These are phyloP conservation scores for Mikania micrantha DNA, from an alignment of 129 eudicot species.

Conservation along the genomic window DNA sequence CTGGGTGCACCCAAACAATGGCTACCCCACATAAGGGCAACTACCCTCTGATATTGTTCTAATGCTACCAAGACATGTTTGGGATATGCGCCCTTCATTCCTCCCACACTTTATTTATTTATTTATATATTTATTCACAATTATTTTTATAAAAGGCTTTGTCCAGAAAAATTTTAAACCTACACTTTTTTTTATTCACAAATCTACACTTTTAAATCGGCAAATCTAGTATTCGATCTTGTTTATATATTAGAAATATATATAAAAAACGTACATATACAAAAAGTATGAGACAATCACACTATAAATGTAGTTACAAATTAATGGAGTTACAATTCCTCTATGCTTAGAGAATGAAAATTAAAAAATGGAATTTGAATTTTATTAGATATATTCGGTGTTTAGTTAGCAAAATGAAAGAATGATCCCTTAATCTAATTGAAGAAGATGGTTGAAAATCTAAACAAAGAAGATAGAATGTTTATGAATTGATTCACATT, in stretches of 20 bases:
- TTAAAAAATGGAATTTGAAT: neutral
- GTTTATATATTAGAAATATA: neutral
- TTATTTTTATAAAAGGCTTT: no score
- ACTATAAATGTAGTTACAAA: no score
- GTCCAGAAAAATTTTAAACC: no score
- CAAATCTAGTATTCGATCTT: neutral
- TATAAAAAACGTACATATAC: neutral
- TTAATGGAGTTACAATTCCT: no score
- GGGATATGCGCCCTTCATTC: slow-evolving; percentile 60
- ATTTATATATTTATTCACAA: no score
- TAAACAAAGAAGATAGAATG: neutral
- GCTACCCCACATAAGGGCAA: slow-evolving; percentile 44
- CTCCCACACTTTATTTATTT: slow-evolving; percentile 57
- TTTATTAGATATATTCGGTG: neutral
- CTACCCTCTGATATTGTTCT: slow-evolving; percentile 43
- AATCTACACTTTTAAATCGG: neutral
- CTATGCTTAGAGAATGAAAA: no score
- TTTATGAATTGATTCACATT: neutral
- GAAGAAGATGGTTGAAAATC: neutral
- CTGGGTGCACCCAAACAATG: slow-evolving; percentile 43
- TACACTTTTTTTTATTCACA: neutral
- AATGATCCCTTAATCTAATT: neutral
- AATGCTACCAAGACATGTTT: slow-evolving; percentile 56
- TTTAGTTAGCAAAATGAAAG: neutral
- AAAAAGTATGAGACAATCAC: neutral